Evolutionary conservation across 2,329 filamentous ascomycete genomes (phyloP).

Genomic region (Xenoacremonium recifei): DNA sequence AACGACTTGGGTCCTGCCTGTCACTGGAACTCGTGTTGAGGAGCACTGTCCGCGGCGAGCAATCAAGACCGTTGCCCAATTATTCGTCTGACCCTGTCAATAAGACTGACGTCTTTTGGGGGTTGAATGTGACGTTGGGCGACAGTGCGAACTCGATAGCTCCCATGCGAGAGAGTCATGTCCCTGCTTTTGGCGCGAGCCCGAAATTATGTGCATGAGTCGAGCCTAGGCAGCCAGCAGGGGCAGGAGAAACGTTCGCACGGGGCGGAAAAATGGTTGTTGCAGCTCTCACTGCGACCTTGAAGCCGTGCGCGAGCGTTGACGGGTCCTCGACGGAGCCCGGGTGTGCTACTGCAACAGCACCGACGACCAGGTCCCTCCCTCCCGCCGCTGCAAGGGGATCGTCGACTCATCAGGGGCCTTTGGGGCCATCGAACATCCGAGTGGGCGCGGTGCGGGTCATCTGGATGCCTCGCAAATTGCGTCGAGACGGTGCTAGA

Average conservation of each 20-base stretch:
- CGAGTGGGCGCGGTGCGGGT: constrained; percentile 21
- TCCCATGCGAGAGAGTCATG: constrained; percentile 1
- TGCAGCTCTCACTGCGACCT: too few relatives aligned
- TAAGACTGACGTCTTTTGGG: constrained; percentile 7
- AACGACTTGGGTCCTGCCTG: constrained; percentile 6
- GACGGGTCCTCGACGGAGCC: too few relatives aligned
- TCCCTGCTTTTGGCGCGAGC: constrained; percentile 3
- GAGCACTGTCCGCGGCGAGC: too few relatives aligned
- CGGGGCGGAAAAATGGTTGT: too few relatives aligned
- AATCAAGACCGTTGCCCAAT: constrained; percentile 9
- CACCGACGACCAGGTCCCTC: constrained; percentile 10
- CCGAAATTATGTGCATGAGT: constrained; percentile 10
- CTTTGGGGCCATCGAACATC: too few relatives aligned
- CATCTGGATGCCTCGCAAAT: constrained; percentile 20
- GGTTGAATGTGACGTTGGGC: background rate
- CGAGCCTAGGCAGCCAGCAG: constrained; percentile 4
- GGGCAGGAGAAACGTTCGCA: too few relatives aligned
- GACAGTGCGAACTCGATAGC: background rate
- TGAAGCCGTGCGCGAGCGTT: too few relatives aligned
- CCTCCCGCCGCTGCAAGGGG: background rate
- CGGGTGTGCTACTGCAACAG: background rate
- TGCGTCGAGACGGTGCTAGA: constrained; percentile 12
- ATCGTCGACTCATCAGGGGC: too few relatives aligned
- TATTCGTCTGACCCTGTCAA: constrained; percentile 6
- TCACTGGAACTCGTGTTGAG: constrained; percentile 5